A percentile compares a stretch with the other conserved stretches of the same genome.
phyloP scores from a whole-genome alignment of 108 stramenopile genomes.

The Nitzschia sp. region DNA sequence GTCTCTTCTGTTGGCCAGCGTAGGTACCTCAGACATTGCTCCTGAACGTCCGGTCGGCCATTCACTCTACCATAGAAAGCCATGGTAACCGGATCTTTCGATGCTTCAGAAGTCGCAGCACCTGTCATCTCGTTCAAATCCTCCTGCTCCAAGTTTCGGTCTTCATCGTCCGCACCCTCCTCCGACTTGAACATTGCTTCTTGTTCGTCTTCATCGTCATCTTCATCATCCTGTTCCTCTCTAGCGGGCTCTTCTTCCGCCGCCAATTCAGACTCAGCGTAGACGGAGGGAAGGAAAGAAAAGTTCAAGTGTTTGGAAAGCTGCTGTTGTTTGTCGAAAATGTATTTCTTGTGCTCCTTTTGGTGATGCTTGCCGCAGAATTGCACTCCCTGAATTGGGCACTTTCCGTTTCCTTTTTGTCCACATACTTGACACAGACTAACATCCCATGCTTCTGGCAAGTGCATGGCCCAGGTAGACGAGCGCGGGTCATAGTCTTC shows the following conservation, averaged over 20 bases:
- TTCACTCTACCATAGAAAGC: constrained; percentile 70
- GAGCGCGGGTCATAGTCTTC: constrained; percentile 15
- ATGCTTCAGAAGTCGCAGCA: constrained; percentile 45
- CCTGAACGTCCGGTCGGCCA: constrained; percentile 51
- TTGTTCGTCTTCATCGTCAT: constrained; percentile 16
- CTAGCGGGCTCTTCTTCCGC: constrained; percentile 78
- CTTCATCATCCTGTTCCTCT: constrained; percentile 12
- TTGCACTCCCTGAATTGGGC: constrained; percentile 57
- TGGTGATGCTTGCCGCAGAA: constrained; percentile 78
- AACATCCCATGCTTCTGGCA: constrained; percentile 49
- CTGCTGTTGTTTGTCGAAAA: constrained; percentile 26
- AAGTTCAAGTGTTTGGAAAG: not conserved
- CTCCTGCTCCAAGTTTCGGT: constrained; percentile 69
- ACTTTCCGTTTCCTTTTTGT: constrained; percentile 56
- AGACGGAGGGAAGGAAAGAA: constrained; percentile 65
- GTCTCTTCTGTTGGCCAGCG: constrained; percentile 51
- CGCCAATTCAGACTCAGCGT: constrained; percentile 66
- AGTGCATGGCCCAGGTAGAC: constrained; percentile 55
- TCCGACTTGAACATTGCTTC: constrained; percentile 34
- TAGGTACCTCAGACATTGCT: constrained; percentile 76
- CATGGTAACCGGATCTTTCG: constrained; percentile 66
- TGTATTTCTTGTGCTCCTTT: constrained; percentile 62
- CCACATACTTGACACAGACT: constrained; percentile 74
- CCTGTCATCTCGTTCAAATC: constrained; percentile 75
- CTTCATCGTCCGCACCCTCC: constrained; percentile 41